A percentile compares a stretch with the other conserved stretches of the same genome.
Evolutionary conservation across 2,329 filamentous ascomycete genomes (phyloP).

Genomic region (Pezicula carpinea): DNA sequence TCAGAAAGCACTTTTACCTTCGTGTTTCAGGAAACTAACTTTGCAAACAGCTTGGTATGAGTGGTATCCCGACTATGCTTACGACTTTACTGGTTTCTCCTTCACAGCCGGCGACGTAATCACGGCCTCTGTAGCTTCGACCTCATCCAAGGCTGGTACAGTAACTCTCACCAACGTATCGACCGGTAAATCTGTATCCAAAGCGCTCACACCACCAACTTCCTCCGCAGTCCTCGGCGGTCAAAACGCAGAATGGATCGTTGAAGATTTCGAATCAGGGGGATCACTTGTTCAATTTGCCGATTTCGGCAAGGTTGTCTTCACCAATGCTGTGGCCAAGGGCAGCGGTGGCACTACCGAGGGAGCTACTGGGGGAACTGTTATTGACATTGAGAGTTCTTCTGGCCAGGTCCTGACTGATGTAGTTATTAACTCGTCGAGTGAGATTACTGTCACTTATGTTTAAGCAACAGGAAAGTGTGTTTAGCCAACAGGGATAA

Average conservation of each 20-base stretch:
- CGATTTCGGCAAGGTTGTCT: constrained; percentile 29
- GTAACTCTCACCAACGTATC: no score
- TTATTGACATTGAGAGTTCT: no score
- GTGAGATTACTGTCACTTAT: no score
- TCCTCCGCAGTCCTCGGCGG: constrained; percentile 32
- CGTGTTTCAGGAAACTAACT: no score
- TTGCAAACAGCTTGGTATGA: constrained; percentile 45
- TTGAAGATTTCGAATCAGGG: constrained; percentile 40
- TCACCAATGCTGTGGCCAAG: no score
- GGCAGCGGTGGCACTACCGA: no score
- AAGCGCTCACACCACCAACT: constrained; percentile 17
- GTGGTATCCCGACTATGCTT: constrained; percentile 51
- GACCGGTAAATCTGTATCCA: no score
- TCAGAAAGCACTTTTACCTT: constrained; percentile 23
- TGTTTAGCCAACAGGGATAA: no score
- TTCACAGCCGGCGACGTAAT: constrained; percentile 41
- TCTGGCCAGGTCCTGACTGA: no score
- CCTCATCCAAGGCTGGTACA: constrained; percentile 17
- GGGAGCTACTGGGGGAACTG: no score
- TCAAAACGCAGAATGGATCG: constrained; percentile 45
- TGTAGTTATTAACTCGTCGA: no score
- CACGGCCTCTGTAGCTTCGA: constrained; percentile 32
- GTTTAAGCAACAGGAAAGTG: no score
- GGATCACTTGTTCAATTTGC: constrained; percentile 36
- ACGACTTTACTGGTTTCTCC: constrained; percentile 36